These are phyloP conservation scores for Pseudozyma sp. DNA, from an alignment of 1,284 basidiomycete species.

Conservation along the genomic window DNA sequence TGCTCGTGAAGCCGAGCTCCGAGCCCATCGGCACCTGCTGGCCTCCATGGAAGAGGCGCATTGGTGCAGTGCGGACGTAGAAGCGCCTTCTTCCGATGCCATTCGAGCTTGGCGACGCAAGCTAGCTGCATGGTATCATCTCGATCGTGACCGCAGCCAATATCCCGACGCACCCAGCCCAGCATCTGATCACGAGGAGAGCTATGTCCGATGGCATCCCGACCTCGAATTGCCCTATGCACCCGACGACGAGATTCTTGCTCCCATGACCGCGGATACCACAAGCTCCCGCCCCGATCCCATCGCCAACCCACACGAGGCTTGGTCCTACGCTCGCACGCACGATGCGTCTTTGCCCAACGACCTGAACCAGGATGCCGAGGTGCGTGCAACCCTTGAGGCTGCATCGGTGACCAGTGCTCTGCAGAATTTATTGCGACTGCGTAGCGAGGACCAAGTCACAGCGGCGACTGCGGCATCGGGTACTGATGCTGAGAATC, in stretches of 20 bases:
- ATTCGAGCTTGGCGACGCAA: constrained; percentile 44
- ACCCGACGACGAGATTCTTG: constrained; percentile 31
- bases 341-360: constrained; percentile 8
- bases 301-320: constrained; percentile 16
- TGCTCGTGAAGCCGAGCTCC: constrained; percentile 11
- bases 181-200: constrained; percentile 8
- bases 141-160: constrained; percentile 24
- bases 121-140: constrained; percentile 37
- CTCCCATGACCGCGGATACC: constrained; percentile 8
- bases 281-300: constrained; percentile 27
- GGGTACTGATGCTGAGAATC: neutral
- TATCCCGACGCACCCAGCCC: constrained; percentile 21
- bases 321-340: constrained; percentile 28
- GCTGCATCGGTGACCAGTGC: constrained; percentile 15
- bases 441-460: neutral
- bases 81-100: constrained; percentile 10
- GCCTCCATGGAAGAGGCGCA: constrained; percentile 39
- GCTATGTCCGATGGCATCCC: constrained; percentile 33
- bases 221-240: constrained; percentile 36
- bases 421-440: constrained; percentile 4
- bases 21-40: constrained; percentile 29
- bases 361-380: constrained; percentile 24
- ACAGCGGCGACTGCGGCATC: neutral
- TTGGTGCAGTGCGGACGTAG: constrained; percentile 18
- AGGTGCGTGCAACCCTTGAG: constrained; percentile 21